A percentile compares a stretch with the other conserved stretches of the same genome.
Evolutionary conservation across 257 asterid genomes (phyloP).

Genomic region (Buddleja alternifolia): DNA sequence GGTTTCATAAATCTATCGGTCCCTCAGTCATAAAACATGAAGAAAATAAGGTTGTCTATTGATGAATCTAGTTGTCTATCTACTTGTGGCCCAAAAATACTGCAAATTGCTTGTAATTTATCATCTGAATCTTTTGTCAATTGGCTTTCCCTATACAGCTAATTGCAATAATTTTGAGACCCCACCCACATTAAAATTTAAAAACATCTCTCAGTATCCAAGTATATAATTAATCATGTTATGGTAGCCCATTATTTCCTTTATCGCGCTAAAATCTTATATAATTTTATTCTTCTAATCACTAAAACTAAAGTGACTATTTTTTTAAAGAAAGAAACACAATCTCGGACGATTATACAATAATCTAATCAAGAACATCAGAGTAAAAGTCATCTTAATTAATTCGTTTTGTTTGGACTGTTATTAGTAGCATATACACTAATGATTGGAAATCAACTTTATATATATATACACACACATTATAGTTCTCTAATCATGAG

Average conservation of each 20-base stretch:
- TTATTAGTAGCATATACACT: no score
- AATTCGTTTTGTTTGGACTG: no score
- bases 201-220: constrained; percentile 22
- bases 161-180: constrained; percentile 20
- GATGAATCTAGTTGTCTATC: constrained; percentile 19
- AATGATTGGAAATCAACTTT: no score
- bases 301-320: constrained; percentile 3
- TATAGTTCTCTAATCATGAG: no score
- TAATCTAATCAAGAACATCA: not conserved
- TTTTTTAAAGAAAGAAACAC: not conserved
- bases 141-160: constrained; percentile 16
- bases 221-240: not conserved
- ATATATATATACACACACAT: no score
- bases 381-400: not conserved
- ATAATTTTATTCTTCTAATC: not conserved
- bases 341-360: not conserved
- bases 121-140: not conserved
- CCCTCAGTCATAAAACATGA: not conserved
- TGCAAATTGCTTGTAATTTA: constrained; percentile 7
- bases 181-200: constrained; percentile 27
- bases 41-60: not conserved
- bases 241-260: constrained; percentile 9
- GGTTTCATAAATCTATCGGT: not conserved
- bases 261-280: not conserved
- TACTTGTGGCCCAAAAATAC: constrained; percentile 17